Evolutionary conservation across 805 yeast species (phyloP), one percentile per base, ranked within the genome.

Genomic region (Vanderwaltozyma yarrowii): DNA sequence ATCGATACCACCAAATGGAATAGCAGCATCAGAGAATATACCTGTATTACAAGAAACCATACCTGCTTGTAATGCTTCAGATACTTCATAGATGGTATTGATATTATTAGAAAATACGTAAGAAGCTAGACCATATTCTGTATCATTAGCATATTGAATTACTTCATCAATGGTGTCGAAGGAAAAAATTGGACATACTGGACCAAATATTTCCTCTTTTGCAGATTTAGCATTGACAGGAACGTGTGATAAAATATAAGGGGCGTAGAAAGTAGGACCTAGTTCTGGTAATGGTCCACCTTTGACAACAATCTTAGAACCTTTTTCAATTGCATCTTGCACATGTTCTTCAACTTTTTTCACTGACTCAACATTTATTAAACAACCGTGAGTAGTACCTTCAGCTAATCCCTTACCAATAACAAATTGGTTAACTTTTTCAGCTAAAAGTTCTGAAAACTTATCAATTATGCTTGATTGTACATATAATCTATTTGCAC

Each of bases 1-100:
- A 46, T 75, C 74, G 34, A 78, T 64, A 39, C 85, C 85, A 25
- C 85, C 76, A 42, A 71, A 71, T 44, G 82, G 81, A 33, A 76
- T 50, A 5, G 78, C 61, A 24, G 70, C 66, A 44, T 74, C 79
- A 5, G 78, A 69, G 53, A 74, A 71, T 3, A 71, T 47, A 37
- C 79, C 79, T 8, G 75, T 71, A 57, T 76, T 77, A 32, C 76
- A 74, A 30, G 77, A 66, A 17, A 76, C 80, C 79, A 74, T 76
- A 30, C 83, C 83, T n/a, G 69, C 51, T 54, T 77, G 82, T 45
- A 77, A 58, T 19, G 67, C 72, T 50, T 74, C 79, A 12, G 76
- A 62, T 44, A 76, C 70, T 16, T 67, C 61, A 60, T 69, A 71
- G 17, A 72, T 58, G 12, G 72, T 74, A 45, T 69, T 66, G 36